These are phyloP conservation scores for Ilex asprella DNA, from an alignment of 257 asterid species.

Conservation along the genomic window DNA sequence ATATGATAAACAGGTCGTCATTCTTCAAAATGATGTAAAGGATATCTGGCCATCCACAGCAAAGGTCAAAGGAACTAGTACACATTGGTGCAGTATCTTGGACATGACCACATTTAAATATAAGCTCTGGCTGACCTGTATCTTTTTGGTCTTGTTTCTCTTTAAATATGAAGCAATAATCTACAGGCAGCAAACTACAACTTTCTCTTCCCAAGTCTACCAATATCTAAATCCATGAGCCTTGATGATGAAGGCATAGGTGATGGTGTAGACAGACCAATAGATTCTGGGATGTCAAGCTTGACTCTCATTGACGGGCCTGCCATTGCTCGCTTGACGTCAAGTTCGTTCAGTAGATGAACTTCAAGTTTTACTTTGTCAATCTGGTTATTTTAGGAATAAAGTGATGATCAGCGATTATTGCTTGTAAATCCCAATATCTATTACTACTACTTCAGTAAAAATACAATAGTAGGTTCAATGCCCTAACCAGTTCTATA, in stretches of 20 bases:
- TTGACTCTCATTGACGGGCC: constrained; percentile 60
- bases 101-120: no score
- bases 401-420: not conserved
- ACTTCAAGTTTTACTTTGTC: constrained; percentile 51
- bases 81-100: no score
- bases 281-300: constrained; percentile 95
- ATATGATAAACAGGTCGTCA: no score
- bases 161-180: not conserved
- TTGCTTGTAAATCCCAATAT: not conserved
- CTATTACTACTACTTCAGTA: not conserved
- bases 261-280: constrained; percentile 55
- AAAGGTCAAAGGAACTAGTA: no score
- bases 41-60: no score
- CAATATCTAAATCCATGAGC: constrained; percentile 76
- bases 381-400: constrained; percentile 40
- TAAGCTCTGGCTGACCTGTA: no score
- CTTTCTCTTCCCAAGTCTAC: constrained; percentile 63
- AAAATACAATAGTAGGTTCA: not conserved
- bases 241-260: constrained; percentile 50
- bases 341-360: constrained; percentile 46
- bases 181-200: constrained; percentile 22
- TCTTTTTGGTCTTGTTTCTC: no score
- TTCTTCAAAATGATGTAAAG: no score
- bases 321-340: constrained; percentile 57
- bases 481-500: constrained; percentile 54